Conservation (phyloP, 2,329 filamentous ascomycete genomes). For the Colletotrichum sidae region DNA sequence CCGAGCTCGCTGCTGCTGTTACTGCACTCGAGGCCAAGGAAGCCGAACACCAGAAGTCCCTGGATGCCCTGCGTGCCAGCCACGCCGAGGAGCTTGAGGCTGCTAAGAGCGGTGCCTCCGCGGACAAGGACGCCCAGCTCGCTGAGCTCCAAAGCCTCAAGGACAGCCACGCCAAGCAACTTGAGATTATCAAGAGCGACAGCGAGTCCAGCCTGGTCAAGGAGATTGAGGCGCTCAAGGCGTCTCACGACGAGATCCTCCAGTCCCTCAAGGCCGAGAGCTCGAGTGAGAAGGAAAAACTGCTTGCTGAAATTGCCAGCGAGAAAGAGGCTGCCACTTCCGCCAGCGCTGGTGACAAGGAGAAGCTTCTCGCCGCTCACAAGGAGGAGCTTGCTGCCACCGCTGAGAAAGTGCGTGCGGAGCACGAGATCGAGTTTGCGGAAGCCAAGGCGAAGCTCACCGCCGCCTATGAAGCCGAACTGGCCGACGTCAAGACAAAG, state of each 20-base stretch:
- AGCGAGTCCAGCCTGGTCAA: conserved; percentile 52
- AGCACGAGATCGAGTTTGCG: conserved; percentile 46
- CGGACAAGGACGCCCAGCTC: conserved; percentile 60
- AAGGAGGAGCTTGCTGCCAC: conserved; percentile 45
- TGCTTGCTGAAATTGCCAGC: conserved; percentile 48
- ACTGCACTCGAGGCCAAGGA: conserved; percentile 63
- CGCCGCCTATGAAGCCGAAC: conserved; percentile 57
- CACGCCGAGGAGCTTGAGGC: conserved; percentile 70
- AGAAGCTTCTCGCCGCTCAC: conserved; percentile 48
- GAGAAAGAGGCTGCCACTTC: conserved; percentile 56
- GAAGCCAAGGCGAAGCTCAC: conserved; percentile 51
- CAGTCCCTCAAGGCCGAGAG: conserved; percentile 56
- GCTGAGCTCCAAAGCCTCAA: conserved; percentile 66
- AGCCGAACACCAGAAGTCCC: conserved; percentile 62
- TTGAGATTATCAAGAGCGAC: conserved; percentile 57
- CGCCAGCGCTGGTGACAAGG: conserved; percentile 53
- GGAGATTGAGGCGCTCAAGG: conserved; percentile 56
- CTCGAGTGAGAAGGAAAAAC: conserved; percentile 51
- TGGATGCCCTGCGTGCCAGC: conserved; percentile 66
- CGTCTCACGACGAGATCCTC: conserved; percentile 56
- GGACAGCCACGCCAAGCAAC: conserved; percentile 63
- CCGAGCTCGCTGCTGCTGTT: conserved; percentile 57
- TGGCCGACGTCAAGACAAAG: conserved; percentile 52
- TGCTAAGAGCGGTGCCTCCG: conserved; percentile 63
- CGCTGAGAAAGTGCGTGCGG: conserved; percentile 46